Conservation (phyloP, 164 flowering plant species). For the Liriodendron chinense region DNA sequence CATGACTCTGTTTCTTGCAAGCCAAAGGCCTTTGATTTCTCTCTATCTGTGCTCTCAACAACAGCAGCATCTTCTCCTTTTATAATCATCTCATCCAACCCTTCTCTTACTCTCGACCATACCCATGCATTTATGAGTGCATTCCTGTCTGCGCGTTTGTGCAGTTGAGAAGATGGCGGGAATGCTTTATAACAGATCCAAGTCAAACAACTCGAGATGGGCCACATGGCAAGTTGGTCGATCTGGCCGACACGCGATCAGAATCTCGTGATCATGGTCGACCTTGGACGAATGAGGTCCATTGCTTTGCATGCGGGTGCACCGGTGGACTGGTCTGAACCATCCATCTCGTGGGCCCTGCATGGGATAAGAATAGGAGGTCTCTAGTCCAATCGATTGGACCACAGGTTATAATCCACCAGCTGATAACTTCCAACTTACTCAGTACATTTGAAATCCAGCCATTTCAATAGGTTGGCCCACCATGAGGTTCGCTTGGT, state of each 20-base stretch:
- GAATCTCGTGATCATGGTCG: too few relatives aligned
- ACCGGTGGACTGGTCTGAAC: background rate
- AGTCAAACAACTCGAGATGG: too few relatives aligned
- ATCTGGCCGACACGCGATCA: too few relatives aligned
- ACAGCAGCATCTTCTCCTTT: background rate
- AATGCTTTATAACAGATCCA: too few relatives aligned
- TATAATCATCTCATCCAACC: background rate
- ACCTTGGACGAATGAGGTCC: too few relatives aligned
- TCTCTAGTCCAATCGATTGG: too few relatives aligned
- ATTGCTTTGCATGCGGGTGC: background rate
- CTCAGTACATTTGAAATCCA: too few relatives aligned
- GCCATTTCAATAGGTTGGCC: too few relatives aligned
- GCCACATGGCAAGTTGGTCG: too few relatives aligned
- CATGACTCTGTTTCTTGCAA: constrained; percentile 6
- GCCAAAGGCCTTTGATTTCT: background rate
- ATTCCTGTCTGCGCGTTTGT: background rate
- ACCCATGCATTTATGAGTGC: background rate
- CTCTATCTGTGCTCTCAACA: background rate
- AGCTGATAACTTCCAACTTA: too few relatives aligned
- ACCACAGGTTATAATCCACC: too few relatives aligned
- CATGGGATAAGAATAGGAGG: background rate
- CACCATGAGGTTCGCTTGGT: too few relatives aligned
- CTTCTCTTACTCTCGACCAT: background rate
- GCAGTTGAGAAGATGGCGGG: background rate
- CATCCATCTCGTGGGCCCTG: background rate